phyloP scores from a whole-genome alignment of 2,329 filamentous ascomycete species.

The Rutstroemia sydowiana region DNA sequence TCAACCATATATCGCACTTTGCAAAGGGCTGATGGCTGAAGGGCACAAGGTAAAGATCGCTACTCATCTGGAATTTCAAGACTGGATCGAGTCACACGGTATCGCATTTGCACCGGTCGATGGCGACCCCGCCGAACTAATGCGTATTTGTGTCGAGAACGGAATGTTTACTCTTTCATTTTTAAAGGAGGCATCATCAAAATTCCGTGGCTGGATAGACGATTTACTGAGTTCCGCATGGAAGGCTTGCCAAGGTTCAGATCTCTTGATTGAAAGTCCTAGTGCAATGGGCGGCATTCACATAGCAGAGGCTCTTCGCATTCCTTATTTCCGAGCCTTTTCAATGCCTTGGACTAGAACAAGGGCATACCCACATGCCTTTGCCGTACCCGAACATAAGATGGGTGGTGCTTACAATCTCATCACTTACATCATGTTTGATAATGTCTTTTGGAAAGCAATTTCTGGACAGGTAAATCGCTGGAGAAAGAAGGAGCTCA shows the following conservation, averaged over 20 bases:
- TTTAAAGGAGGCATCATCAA: conserved; percentile 74
- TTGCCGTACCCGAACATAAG: too few species aligned
- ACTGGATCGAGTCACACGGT: conserved; percentile 67
- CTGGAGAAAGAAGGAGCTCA: too few species aligned
- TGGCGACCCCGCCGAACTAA: conserved; percentile 71
- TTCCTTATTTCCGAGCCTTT: conserved; percentile 81
- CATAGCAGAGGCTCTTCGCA: conserved; percentile 73
- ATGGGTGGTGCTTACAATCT: too few species aligned
- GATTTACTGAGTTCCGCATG: conserved; percentile 77
- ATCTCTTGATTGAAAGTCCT: conserved; percentile 89
- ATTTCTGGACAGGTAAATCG: too few species aligned
- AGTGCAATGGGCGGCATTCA: conserved; percentile 97
- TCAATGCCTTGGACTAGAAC: conserved; percentile 78
- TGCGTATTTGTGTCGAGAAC: conserved; percentile 85
- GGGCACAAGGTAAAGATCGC: conserved; percentile 72
- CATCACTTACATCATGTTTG: too few species aligned
- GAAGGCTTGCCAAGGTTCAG: conserved; percentile 75
- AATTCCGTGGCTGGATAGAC: conserved; percentile 93
- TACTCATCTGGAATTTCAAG: conserved; percentile 69
- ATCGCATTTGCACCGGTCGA: conserved; percentile 77
- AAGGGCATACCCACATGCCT: conserved; percentile 60
- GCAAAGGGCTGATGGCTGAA: conserved; percentile 63
- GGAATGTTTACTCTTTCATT: conserved; percentile 83
- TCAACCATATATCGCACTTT: conserved; percentile 72
- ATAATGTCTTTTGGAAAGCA: too few species aligned